Percentiles rank a stretch among this genome's conserved stretches.
phyloP scores from a whole-genome alignment of 495 filamentous ascomycete species.

The Neurospora sublineolata region DNA sequence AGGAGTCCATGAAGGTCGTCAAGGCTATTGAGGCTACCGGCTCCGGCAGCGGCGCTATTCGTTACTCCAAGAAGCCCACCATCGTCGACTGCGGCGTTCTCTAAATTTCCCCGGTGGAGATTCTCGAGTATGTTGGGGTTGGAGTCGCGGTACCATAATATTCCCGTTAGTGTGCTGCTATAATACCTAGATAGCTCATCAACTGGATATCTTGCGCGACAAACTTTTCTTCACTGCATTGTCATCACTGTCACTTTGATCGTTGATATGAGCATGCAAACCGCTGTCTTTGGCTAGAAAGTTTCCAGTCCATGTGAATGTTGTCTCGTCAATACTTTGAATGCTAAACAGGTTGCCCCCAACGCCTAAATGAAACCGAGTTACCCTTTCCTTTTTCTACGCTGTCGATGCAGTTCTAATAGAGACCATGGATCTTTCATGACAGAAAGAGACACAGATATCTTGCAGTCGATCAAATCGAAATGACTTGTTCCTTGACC shows the following conservation, averaged over 20 bases:
- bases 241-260: neutral
- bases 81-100: slow-evolving; percentile 50
- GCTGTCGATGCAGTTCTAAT: neutral
- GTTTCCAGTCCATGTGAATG: neutral
- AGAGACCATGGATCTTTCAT: neutral
- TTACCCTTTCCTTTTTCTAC: neutral
- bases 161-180: neutral
- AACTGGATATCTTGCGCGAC: neutral
- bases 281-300: neutral
- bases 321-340: neutral
- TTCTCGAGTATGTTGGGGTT: neutral
- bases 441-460: neutral
- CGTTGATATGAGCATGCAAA: neutral
- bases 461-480: neutral
- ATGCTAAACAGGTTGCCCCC: neutral
- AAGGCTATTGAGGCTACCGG: slow-evolving; percentile 64
- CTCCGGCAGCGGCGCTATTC: slow-evolving; percentile 47
- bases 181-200: neutral
- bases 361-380: neutral
- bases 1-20: slow-evolving; percentile 51
- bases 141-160: neutral
- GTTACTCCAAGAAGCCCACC: slow-evolving; percentile 52
- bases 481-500: neutral
- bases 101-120: slow-evolving; percentile 23
- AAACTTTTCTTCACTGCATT: neutral